Percentiles rank a stretch among this genome's conserved stretches.
Conservation (phyloP, 331 rosid genomes). For the Dryas integrifolia region DNA sequence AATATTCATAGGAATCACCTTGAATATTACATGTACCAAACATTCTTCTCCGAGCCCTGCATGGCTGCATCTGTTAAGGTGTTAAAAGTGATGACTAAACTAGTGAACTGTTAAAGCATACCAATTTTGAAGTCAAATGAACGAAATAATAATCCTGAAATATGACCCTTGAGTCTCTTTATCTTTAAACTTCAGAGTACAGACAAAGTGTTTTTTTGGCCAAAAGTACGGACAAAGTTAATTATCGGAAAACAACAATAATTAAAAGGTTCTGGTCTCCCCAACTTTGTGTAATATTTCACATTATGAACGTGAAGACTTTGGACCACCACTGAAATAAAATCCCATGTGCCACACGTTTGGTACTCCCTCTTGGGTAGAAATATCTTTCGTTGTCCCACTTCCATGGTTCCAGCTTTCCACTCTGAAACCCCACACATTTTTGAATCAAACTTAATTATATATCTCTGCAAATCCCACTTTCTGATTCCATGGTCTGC, state of each 20-base stretch:
- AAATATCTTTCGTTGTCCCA: neutral
- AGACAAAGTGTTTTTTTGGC: no score
- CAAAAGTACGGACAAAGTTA: neutral
- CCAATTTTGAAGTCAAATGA: no score
- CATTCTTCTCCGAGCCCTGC: no score
- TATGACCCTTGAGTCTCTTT: no score
- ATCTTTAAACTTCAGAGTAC: no score
- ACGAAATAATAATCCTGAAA: no score
- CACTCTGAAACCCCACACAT: neutral
- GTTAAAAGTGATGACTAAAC: no score
- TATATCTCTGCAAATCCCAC: neutral
- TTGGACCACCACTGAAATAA: constrained; percentile 3
- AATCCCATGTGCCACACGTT: constrained; percentile 29
- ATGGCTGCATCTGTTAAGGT: no score
- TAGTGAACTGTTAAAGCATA: no score
- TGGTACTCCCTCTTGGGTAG: neutral
- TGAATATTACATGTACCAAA: no score
- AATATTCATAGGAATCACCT: no score
- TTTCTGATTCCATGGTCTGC: neutral
- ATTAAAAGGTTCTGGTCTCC: neutral
- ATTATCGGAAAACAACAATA: neutral
- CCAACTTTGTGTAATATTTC: neutral
- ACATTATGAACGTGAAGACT: no score
- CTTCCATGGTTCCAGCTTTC: constrained; percentile 2
- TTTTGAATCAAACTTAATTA: neutral